These are phyloP conservation scores for Yamadazyma dushanensis DNA, from an alignment of 1,139 yeast genomes.

Conservation along the genomic window DNA sequence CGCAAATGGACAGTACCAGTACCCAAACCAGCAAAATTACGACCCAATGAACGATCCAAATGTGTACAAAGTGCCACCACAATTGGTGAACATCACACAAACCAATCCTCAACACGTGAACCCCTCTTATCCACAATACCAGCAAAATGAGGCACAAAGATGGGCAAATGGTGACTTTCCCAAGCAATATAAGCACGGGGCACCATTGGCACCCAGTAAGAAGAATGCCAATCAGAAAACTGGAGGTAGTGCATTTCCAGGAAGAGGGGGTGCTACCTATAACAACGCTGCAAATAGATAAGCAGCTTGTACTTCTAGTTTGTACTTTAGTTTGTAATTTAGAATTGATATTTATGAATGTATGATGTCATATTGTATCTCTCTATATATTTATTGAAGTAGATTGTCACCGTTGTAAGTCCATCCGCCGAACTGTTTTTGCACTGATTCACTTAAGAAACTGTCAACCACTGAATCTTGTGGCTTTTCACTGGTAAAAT, in stretches of 20 bases:
- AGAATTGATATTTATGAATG: no score
- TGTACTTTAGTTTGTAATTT: no score
- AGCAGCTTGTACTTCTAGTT: not conserved
- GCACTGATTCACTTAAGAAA: slow-evolving; percentile 84
- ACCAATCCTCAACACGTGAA: slow-evolving; percentile 39
- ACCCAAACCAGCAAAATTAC: slow-evolving; percentile 7
- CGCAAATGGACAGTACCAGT: slow-evolving; percentile 1
- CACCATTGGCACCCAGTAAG: slow-evolving; percentile 35
- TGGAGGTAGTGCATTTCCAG: slow-evolving; percentile 40
- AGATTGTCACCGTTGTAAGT: slow-evolving; percentile 74
- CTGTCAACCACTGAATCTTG: slow-evolving; percentile 96
- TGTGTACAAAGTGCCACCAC: slow-evolving; percentile 34
- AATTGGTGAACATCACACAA: slow-evolving; percentile 35
- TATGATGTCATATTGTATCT: not conserved
- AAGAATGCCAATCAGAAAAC: slow-evolving; percentile 19
- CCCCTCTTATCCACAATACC: slow-evolving; percentile 38
- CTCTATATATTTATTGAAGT: not conserved
- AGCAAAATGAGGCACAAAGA: slow-evolving; percentile 34
- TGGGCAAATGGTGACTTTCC: slow-evolving; percentile 36
- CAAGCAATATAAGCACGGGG: slow-evolving; percentile 31
- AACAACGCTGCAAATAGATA: slow-evolving; percentile 37
- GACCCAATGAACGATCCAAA: slow-evolving; percentile 30
- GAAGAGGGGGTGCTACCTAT: slow-evolving; percentile 40
- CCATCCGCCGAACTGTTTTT: slow-evolving; percentile 98
- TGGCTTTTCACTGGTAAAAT: slow-evolving; percentile 90